phyloP scores from a whole-genome alignment of 495 filamentous ascomycete genomes.

The Staphylotrichum tortipilum region DNA sequence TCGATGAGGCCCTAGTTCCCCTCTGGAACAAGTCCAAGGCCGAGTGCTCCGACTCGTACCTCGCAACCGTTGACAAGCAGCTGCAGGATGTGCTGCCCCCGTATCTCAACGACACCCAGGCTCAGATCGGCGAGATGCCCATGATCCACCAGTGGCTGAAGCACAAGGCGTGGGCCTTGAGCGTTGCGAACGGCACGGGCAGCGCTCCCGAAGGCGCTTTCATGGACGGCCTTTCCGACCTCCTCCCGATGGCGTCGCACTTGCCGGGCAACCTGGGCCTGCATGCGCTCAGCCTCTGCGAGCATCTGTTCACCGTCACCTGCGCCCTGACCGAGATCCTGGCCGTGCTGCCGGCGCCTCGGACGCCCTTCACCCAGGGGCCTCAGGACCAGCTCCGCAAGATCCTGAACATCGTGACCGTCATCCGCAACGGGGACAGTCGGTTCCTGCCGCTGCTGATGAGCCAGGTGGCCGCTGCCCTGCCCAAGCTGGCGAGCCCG shows the following conservation, averaged over 20 bases:
- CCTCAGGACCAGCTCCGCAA: constrained; percentile 67
- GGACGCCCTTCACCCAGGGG: constrained; percentile 52
- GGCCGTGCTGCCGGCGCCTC: constrained; percentile 51
- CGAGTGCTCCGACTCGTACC: constrained; percentile 49
- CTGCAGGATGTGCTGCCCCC: constrained; percentile 55
- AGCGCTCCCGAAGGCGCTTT: constrained; percentile 56
- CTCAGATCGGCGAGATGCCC: constrained; percentile 59
- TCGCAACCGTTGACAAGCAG: constrained; percentile 55
- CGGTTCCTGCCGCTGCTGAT: constrained; percentile 64
- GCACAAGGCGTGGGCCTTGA: constrained; percentile 69
- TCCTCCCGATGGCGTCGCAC: constrained; percentile 56
- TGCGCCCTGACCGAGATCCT: constrained; percentile 67
- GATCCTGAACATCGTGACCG: constrained; percentile 55
- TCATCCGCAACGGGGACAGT: constrained; percentile 59
- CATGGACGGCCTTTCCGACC: constrained; percentile 60
- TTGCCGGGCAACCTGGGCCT: constrained; percentile 59
- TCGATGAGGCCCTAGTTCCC: constrained; percentile 60
- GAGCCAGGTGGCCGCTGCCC: constrained; percentile 56
- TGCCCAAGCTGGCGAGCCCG: constrained; percentile 50
- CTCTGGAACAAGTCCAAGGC: constrained; percentile 63
- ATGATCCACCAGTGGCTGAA: constrained; percentile 79
- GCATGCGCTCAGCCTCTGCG: constrained; percentile 58
- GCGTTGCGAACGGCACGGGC: constrained; percentile 34
- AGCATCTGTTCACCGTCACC: constrained; percentile 70
- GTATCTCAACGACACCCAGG: constrained; percentile 55